phyloP scores from a whole-genome alignment of 192 early-diverging fungal species.

The Coemansia aciculifera region DNA sequence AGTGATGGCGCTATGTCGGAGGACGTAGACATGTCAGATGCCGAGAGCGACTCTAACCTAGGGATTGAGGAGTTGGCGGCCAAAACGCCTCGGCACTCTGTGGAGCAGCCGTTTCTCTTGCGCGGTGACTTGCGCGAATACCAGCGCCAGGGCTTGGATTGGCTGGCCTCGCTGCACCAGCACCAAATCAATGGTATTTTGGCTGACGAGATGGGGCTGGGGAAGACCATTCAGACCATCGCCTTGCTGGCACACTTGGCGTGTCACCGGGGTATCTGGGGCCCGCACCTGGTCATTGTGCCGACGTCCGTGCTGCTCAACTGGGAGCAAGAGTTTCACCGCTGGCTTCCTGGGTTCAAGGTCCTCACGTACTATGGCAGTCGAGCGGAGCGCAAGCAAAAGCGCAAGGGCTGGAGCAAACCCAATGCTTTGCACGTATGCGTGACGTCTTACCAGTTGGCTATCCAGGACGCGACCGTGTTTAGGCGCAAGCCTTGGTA shows the following conservation, averaged over 20 bases:
- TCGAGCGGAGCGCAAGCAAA: conserved; percentile 52
- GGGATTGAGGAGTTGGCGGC: conserved; percentile 15
- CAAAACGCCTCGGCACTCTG: conserved; percentile 7
- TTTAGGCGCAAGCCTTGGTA: conserved; percentile 83
- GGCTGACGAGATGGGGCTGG: conserved; percentile 94
- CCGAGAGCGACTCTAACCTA: background rate
- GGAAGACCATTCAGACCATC: conserved; percentile 97
- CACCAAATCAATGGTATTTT: conserved; percentile 88
- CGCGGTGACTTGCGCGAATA: conserved; percentile 79
- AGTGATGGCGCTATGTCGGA: background rate
- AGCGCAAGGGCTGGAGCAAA: conserved; percentile 58
- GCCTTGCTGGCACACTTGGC: conserved; percentile 83
- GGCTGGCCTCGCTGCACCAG: conserved; percentile 84
- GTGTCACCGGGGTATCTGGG: conserved; percentile 69
- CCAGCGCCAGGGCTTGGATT: conserved; percentile 87
- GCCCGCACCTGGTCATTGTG: conserved; percentile 92
- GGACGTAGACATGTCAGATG: conserved; percentile 5
- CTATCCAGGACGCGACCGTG: conserved; percentile 66
- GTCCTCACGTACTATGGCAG: conserved; percentile 74
- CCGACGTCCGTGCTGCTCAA: conserved; percentile 88
- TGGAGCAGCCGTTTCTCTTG: conserved; percentile 59
- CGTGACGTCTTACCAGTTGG: conserved; percentile 71
- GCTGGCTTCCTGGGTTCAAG: conserved; percentile 71
- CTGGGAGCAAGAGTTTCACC: conserved; percentile 89
- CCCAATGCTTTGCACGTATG: conserved; percentile 81